These are phyloP conservation scores for Favolaschia claudopus DNA, from an alignment of 768 basidiomycete species.

Conservation along the genomic window DNA sequence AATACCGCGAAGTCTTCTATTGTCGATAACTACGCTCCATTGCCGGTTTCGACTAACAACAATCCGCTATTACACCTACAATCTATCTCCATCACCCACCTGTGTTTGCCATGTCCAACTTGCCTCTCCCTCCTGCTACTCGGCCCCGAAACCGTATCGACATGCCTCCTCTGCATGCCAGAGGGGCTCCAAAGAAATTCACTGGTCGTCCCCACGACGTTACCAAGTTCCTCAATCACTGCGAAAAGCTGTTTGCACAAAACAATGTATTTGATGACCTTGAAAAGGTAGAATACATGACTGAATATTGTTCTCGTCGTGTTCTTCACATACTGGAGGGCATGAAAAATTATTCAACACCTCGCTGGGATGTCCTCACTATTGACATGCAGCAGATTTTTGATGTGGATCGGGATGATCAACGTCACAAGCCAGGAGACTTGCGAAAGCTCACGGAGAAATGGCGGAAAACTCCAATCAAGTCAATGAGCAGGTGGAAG, in stretches of 20 bases:
- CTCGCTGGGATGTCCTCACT: neutral
- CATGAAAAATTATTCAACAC: neutral
- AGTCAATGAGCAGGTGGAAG: neutral
- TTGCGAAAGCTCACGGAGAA: neutral
- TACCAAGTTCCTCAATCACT: neutral
- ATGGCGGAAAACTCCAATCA: slow-evolving; percentile 1
- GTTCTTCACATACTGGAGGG: neutral
- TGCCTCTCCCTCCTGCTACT: neutral
- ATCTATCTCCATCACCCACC: too few relatives aligned
- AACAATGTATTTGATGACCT: neutral
- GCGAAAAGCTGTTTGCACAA: neutral
- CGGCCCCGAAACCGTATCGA: neutral
- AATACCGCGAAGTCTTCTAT: too few relatives aligned
- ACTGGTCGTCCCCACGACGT: neutral
- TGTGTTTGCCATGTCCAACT: neutral
- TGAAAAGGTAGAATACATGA: slow-evolving; percentile 2
- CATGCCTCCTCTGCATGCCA: neutral
- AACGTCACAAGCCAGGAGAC: neutral
- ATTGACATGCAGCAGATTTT: neutral
- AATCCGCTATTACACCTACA: too few relatives aligned
- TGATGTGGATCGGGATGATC: slow-evolving; percentile 1
- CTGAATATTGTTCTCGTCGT: neutral
- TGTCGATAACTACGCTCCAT: too few relatives aligned
- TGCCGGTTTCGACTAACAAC: too few relatives aligned
- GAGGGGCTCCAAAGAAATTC: slow-evolving; percentile 3